Base-by-base conservation (phyloP, 495 filamentous ascomycete genomes). In the Penicillium canariense region DNA sequence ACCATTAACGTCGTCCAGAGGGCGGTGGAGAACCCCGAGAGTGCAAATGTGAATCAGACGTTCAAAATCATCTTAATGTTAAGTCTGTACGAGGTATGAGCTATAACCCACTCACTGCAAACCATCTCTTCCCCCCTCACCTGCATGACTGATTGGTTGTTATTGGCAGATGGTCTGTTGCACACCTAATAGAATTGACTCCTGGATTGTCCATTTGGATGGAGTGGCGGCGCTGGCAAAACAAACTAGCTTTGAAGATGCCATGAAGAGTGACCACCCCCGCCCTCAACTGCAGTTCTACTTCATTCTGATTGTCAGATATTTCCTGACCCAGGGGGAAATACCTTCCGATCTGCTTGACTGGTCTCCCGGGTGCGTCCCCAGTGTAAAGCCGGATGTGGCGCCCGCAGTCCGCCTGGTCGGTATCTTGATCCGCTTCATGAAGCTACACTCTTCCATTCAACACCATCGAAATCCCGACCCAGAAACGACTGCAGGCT, bases 111-210 rank as follows among this genome's bases (percentile, higher is more conserved):
- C 14, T 4, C 25, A 28, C 3, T n/a, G 32, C 17, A 14, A 2
- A 9, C 35, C 34, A 14, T 35, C n/a, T 23, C 36, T 7, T 8
- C 27, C 39, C 22, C 27, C 39, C 22, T 50, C 12, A 12, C 20
- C 10, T 30, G 22, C 25, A 18, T 15, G 31, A 5, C 26, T 42
- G 17, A 51, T 27, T 26, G 10, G 15, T 14, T 40, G 15, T 14
- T 40, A 5, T 5, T 15, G 12, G 20, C 25, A 68, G 66, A 63
- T 68, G 63, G 60, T 66, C 14, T 64, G 48, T 26, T 64, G 60
- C 38, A 17, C 23, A 2, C 18, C 52, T 2, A 53, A 47, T 6
- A 39, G 56, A n/a, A 15, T 64, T 23, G 56, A 66, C 20, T 50
- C 51, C 9, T 66, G 66, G 60, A 50, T 42, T 5, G 48, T 66